phyloP scores from a whole-genome alignment of 179 eudicot genomes.

The Spergularia azorica region DNA sequence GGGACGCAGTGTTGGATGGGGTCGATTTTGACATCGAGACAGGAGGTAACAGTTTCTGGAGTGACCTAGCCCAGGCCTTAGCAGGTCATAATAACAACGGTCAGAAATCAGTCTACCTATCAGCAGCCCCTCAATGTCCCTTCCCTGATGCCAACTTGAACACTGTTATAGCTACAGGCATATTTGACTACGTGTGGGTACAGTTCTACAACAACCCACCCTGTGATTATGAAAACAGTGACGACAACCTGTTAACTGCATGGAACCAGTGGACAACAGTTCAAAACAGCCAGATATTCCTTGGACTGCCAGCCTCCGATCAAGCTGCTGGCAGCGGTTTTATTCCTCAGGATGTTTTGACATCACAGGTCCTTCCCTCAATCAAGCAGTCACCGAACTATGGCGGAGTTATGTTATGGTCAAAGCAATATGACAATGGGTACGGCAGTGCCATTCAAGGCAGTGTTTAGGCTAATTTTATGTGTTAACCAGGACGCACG shows the following conservation, averaged over 20 bases:
- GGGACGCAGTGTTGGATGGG: conserved; percentile 39
- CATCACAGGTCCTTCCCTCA: conserved; percentile 34
- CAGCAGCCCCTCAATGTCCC: conserved; percentile 49
- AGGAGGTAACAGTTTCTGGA: conserved; percentile 27
- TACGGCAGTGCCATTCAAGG: conserved; percentile 25
- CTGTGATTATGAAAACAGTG: conserved; percentile 28
- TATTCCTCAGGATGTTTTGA: conserved; percentile 34
- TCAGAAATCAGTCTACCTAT: conserved; percentile 29
- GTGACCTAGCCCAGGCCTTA: conserved; percentile 30
- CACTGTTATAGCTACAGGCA: conserved; percentile 29
- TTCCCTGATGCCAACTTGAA: conserved; percentile 38
- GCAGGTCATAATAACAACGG: conserved; percentile 17
- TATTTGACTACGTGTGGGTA: conserved; percentile 47
- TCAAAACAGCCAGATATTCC: conserved; percentile 31
- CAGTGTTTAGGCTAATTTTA: conserved; percentile 14
- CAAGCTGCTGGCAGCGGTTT: conserved; percentile 39
- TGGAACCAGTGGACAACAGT: conserved; percentile 44
- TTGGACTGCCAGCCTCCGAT: conserved; percentile 44
- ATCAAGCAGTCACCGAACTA: conserved; percentile 31
- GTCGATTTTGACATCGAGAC: conserved; percentile 41
- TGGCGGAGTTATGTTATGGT: conserved; percentile 34
- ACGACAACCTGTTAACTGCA: conserved; percentile 21
- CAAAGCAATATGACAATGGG: conserved; percentile 17
- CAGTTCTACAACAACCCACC: conserved; percentile 47
- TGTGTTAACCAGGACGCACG: neutral